These are phyloP conservation scores for Cytidiella melzeri DNA, from an alignment of 768 basidiomycete genomes.

Conservation along the genomic window DNA sequence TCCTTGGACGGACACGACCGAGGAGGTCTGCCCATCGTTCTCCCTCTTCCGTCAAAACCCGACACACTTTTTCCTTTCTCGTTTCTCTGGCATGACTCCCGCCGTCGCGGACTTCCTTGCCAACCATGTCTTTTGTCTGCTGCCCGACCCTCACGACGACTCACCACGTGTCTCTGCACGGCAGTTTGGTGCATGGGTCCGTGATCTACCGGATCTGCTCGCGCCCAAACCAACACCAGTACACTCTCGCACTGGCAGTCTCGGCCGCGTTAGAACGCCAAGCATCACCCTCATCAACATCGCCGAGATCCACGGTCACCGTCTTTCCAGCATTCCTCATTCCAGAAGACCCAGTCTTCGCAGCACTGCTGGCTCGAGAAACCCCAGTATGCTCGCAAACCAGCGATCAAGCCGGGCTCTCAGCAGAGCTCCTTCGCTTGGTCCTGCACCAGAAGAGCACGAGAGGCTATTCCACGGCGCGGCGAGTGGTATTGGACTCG, in stretches of 20 bases:
- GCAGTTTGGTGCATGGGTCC: constrained; percentile 84
- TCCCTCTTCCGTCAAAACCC: constrained; percentile 73
- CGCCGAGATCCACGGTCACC: constrained; percentile 59
- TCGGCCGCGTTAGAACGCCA: constrained; percentile 17
- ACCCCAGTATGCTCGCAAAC: constrained; percentile 35
- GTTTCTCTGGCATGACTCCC: constrained; percentile 86
- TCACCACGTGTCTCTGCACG: constrained; percentile 65
- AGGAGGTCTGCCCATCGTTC: constrained; percentile 78
- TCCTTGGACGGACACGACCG: constrained; percentile 93
- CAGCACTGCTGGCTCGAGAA: constrained; percentile 40
- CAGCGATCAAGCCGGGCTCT: constrained; percentile 47
- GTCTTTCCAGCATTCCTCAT: constrained; percentile 54
- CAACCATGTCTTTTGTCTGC: constrained; percentile 75
- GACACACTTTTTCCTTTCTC: constrained; percentile 78
- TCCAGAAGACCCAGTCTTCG: constrained; percentile 71
- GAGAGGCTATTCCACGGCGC: constrained; percentile 20
- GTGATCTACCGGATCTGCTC: constrained; percentile 71
- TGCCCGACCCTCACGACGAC: constrained; percentile 55
- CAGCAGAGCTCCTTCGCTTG: constrained; percentile 60
- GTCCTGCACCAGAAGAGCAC: constrained; percentile 7
- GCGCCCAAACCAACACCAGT: constrained; percentile 21
- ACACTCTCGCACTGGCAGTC: constrained; percentile 32
- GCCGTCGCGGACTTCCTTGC: constrained; percentile 86
- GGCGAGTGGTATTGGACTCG: constrained; percentile 2
- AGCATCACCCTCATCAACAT: constrained; percentile 42